These are phyloP conservation scores for Botrytis aclada DNA, from an alignment of 2,329 filamentous ascomycete species.

Conservation along the genomic window DNA sequence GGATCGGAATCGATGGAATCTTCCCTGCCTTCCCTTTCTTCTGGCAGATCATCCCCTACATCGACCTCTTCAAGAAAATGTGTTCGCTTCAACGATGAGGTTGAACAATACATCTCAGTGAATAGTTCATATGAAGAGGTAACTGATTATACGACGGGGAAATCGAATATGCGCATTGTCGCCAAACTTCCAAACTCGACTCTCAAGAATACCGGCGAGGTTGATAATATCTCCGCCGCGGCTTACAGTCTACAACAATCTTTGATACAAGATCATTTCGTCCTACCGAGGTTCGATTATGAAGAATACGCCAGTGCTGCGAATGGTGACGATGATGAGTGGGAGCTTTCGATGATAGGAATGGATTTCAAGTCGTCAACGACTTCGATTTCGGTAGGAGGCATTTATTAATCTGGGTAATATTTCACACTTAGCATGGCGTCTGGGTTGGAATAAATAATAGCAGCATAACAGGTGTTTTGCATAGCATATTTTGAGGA, in stretches of 20 bases:
- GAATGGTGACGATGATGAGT: constrained; percentile 17
- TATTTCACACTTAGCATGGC: constrained; percentile 1
- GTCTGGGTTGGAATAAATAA: background rate
- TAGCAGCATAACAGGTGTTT: constrained; percentile 1
- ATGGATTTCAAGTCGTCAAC: constrained; percentile 6
- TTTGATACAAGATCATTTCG: constrained; percentile 15
- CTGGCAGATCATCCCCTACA: constrained; percentile 15
- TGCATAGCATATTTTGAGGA: background rate
- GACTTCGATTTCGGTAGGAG: background rate
- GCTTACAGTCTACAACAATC: constrained; percentile 14
- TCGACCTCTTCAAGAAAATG: constrained; percentile 13
- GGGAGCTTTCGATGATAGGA: constrained; percentile 18
- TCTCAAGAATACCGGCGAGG: background rate
- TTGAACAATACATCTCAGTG: constrained; percentile 18
- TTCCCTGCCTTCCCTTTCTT: constrained; percentile 9
- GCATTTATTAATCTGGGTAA: background rate
- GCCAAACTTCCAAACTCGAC: constrained; percentile 13
- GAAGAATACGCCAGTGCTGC: constrained; percentile 4
- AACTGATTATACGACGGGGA: background rate
- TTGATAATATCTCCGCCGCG: background rate
- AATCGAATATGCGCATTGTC: background rate
- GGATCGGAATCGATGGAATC: background rate
- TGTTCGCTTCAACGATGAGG: constrained; percentile 19
- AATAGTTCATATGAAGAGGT: background rate
- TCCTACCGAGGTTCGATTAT: constrained; percentile 11